Conservation (phyloP, 305 asterid genomes). For the Fraxinus latifolia region DNA sequence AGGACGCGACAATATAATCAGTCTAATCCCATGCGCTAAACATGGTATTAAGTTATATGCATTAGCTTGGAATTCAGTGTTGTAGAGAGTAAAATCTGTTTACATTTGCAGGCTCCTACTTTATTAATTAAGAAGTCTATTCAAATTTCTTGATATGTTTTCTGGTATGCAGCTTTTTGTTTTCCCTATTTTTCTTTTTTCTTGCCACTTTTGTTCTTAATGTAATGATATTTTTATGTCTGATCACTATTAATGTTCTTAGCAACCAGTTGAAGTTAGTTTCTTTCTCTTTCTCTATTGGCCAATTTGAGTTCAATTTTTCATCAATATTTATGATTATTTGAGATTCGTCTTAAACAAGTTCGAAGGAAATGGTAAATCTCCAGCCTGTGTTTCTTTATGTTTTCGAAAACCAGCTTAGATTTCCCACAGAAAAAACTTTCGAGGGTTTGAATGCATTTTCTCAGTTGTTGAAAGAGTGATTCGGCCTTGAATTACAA, state of each 20-base stretch:
- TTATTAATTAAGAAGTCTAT: conserved; percentile 4
- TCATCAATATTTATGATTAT: background rate
- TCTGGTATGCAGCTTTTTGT: background rate
- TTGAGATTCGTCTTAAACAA: background rate
- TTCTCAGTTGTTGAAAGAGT: background rate
- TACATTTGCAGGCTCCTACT: conserved; percentile 18
- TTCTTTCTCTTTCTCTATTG: background rate
- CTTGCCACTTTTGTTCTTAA: background rate
- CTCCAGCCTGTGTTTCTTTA: background rate
- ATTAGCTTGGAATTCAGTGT: conserved; percentile 11
- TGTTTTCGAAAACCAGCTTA: background rate
- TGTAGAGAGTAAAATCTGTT: background rate
- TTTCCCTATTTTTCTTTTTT: background rate
- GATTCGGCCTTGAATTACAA: background rate
- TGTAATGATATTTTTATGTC: background rate
- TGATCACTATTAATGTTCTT: background rate
- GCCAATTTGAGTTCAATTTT: background rate
- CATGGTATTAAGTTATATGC: background rate
- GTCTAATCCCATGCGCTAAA: background rate
- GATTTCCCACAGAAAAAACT: background rate
- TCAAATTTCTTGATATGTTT: background rate
- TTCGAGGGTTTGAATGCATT: background rate
- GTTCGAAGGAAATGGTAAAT: background rate
- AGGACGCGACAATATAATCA: background rate
- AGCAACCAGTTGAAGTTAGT: background rate